Evolutionary conservation across 805 yeast genomes (phyloP).

Genomic region (Zygoascus bituminiphila): DNA sequence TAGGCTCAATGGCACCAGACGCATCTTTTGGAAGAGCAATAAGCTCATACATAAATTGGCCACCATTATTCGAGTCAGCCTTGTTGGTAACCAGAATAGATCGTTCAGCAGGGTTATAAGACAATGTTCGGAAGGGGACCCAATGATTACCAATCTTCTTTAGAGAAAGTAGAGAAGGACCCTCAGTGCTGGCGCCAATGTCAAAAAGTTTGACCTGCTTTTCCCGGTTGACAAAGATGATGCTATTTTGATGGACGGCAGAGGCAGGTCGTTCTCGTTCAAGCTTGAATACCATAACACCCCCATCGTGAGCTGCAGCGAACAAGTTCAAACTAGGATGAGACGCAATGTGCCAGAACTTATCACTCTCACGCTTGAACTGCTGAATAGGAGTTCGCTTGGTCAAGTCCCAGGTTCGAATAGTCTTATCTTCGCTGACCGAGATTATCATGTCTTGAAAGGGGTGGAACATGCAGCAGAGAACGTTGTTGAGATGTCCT

Average conservation of each 20-base stretch:
- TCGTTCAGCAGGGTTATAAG: slow-evolving; percentile 89
- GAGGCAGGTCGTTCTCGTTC: slow-evolving; percentile 98
- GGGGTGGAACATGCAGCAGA: slow-evolving; percentile 87
- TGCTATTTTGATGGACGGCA: slow-evolving; percentile 58
- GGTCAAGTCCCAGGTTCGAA: slow-evolving; percentile 94
- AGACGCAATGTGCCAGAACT: slow-evolving; percentile 86
- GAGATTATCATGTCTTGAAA: slow-evolving; percentile 85
- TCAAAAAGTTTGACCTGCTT: slow-evolving; percentile 80
- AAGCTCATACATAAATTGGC: slow-evolving; percentile 49
- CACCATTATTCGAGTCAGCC: slow-evolving; percentile 40
- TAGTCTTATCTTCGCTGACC: slow-evolving; percentile 91
- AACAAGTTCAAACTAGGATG: slow-evolving; percentile 89
- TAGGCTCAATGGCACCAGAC: slow-evolving; percentile 90
- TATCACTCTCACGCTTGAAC: slow-evolving; percentile 85
- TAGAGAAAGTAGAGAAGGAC: slow-evolving; percentile 66
- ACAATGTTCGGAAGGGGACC: slow-evolving; percentile 74
- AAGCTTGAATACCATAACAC: slow-evolving; percentile 95
- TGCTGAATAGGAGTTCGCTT: slow-evolving; percentile 89
- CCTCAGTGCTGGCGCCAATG: slow-evolving; percentile 46
- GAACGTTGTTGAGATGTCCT: slow-evolving; percentile 92
- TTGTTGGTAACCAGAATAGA: slow-evolving; percentile 77
- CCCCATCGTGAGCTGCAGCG: slow-evolving; percentile 95
- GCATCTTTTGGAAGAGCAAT: slow-evolving; percentile 76
- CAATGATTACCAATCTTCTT: slow-evolving; percentile 79
- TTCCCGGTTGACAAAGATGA: slow-evolving; percentile 72